Percentiles rank a stretch among this genome's conserved stretches.
Conservation (phyloP, 2,329 filamentous ascomycete genomes). For the Pseudocercospora macadamiae region DNA sequence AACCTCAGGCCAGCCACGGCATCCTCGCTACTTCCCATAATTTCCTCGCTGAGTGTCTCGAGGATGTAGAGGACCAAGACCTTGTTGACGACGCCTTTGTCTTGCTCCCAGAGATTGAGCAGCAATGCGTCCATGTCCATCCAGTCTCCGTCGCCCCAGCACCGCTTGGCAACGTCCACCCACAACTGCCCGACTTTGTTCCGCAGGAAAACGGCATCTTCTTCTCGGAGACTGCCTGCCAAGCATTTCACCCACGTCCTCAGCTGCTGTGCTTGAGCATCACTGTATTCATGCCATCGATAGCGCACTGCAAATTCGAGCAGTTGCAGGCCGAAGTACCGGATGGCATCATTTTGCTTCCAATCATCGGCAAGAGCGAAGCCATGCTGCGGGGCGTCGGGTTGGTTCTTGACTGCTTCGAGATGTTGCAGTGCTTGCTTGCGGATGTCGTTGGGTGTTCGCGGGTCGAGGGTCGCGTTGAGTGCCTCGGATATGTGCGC, state of each 20-base stretch:
- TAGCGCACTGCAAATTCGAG: conserved; percentile 89
- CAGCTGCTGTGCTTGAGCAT: conserved; percentile 68
- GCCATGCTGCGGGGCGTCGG: conserved; percentile 81
- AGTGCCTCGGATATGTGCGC: conserved; percentile 63
- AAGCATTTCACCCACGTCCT: conserved; percentile 79
- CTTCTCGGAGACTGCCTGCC: conserved; percentile 68
- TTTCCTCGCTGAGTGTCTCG: conserved; percentile 90
- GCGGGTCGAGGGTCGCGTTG: conserved; percentile 81
- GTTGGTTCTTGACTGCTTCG: conserved; percentile 78
- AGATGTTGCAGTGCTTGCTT: conserved; percentile 83
- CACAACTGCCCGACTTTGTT: conserved; percentile 95
- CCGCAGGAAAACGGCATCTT: conserved; percentile 79
- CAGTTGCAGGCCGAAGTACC: conserved; percentile 91
- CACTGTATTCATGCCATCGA: conserved; percentile 73
- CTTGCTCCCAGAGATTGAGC: conserved; percentile 72
- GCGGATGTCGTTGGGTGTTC: conserved; percentile 78
- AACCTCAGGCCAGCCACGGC: conserved; percentile 80
- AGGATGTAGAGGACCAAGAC: conserved; percentile 86
- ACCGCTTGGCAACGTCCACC: conserved; percentile 91
- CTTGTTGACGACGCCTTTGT: conserved; percentile 63
- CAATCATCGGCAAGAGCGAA: conserved; percentile 78
- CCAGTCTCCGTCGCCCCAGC: conserved; percentile 85
- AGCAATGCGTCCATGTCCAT: conserved; percentile 89
- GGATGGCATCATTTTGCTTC: conserved; percentile 76
- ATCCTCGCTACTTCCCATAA: conserved; percentile 83